Evolutionary conservation across 2,329 filamentous ascomycete species (phyloP), one percentile per base, ranked within the genome.

Genomic region (Penicillium sp.): DNA sequence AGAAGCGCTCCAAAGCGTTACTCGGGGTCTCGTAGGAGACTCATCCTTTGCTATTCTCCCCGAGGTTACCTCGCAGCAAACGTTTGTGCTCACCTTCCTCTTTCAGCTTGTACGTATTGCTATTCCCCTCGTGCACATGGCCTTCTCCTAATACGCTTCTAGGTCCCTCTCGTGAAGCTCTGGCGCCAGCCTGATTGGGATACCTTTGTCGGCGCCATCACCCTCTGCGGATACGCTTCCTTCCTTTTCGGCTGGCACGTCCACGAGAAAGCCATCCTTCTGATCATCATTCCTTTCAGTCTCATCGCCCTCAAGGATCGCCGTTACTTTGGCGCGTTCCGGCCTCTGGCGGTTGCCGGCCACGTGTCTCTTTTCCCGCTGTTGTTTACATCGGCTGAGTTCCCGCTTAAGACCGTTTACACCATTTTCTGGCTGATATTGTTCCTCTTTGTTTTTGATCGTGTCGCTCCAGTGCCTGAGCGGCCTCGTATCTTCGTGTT

Each of bases 161-260:
- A 84, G 80, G 72, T 92, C 55, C 88, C 91, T 5, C 83, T 99
- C 8, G 72, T 92, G 62, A 96, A 39, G 35, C n/a, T 39, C 39
- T 96, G 96, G 78, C 70, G 85, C 46, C 81, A 84, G 50, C 92
- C 92, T 2, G 91, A 86, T 0, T 96, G 92, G 91, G 90, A 96
- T 61, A 89, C 85, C 55, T 98, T 99, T 71, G 84, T 98, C 43
- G 92, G 92, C 3, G 89, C 92, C 0, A 85, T 96, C 45, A 39
- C 35, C 35, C 35, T 39, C 9, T 39, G 35, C n/a, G 35, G 35
- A n/a, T 39, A 39, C n/a, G 35, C 35, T 11, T 39, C 35, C 35
- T 39, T 39, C 78, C 83, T 99, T 10, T 98, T 98, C 67, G 93
- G 95, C 55, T 99, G 93, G 92, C 95, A 99, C 71, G 95, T 99